Evolutionary conservation across 148 eudicot genomes (phyloP), one percentile per base, ranked within the genome.

Genomic region (Simmondsia chinensis): DNA sequence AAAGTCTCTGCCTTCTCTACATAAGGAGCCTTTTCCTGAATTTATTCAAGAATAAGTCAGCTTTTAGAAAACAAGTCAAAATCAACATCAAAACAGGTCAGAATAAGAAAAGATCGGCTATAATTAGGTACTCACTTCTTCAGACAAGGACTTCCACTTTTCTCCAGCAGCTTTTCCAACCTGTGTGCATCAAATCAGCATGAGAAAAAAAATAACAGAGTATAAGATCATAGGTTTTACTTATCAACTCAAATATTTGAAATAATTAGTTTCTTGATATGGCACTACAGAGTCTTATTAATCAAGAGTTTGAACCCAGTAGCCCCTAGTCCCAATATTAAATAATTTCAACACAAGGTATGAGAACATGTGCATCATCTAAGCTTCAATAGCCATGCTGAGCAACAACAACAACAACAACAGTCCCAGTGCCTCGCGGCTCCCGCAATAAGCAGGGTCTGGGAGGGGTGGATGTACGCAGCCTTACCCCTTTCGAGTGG

Each of bases 161-260:
- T 65, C 75, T 11, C 87, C 87, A 45, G 68, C 82, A 38, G 87
- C 82, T 64, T 79, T 79, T 14, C 87, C 87, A 17, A 79, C 78
- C 87, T 79, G 19, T 5, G 5, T 13, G n/a, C 2, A 25, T 28
- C 13, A 2, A n/a, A 4, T n/a, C 8, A 2, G 16, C 17, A 39
- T 39, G 9, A 42, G 0, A 1, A 6, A 26, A 7, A 12, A 5
- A 0, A 9, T 2, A 16, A 20, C 12, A 23, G 20, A 6, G 9
- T 25, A 1, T 27, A 27, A 3, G 29, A 16, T 13, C 11, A 35
- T 10, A 7, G 18, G 22, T 3, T 37, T 13, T 2, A 7, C 0
- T n/a, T 12, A 2, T 9, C 27, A 22, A 26, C 16, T 22, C n/a
- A 4, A n/a, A 1, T 9, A 39, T 7, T 13, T 8, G 5, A 23